Conservation (phyloP, 768 basidiomycete species). For the Tricholoma matsutake region DNA sequence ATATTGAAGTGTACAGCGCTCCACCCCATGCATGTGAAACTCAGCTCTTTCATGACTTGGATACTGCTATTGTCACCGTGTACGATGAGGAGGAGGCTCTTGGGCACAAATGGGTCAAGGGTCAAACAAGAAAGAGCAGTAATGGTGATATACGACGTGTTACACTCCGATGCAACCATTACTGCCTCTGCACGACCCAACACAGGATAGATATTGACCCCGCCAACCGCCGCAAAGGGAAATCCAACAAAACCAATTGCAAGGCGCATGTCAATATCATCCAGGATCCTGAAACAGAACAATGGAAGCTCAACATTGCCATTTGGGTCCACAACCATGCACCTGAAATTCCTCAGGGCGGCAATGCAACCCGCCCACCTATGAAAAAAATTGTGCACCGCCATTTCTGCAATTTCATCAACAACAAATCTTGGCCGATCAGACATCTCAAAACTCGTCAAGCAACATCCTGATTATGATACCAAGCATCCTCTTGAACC, state of each 20-base stretch:
- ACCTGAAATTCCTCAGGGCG: constrained; percentile 19
- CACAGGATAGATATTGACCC: constrained; percentile 14
- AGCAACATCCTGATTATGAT: constrained; percentile 3
- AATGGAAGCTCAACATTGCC: constrained; percentile 14
- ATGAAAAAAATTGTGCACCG: constrained; percentile 15
- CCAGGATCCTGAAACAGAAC: neutral
- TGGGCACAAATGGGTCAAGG: constrained; percentile 17
- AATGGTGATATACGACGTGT: constrained; percentile 4
- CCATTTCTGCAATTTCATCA: constrained; percentile 9
- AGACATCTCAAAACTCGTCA: constrained; percentile 10
- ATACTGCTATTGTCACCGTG: constrained; percentile 7
- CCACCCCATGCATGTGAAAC: too few relatives aligned
- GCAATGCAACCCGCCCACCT: constrained; percentile 11
- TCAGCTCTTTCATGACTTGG: too few relatives aligned
- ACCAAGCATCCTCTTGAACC: constrained; percentile 18
- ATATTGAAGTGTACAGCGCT: too few relatives aligned
- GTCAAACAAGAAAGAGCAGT: constrained; percentile 10
- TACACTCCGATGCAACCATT: constrained; percentile 20
- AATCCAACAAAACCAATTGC: constrained; percentile 18
- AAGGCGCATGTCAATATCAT: constrained; percentile 20
- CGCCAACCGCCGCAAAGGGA: constrained; percentile 12
- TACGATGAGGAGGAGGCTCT: neutral
- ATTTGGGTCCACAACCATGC: constrained; percentile 25
- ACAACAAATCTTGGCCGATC: constrained; percentile 12
- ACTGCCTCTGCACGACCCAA: neutral